Evolutionary conservation across 176 grass and related monocot species (phyloP).

Genomic region (Oryza australiensis): DNA sequence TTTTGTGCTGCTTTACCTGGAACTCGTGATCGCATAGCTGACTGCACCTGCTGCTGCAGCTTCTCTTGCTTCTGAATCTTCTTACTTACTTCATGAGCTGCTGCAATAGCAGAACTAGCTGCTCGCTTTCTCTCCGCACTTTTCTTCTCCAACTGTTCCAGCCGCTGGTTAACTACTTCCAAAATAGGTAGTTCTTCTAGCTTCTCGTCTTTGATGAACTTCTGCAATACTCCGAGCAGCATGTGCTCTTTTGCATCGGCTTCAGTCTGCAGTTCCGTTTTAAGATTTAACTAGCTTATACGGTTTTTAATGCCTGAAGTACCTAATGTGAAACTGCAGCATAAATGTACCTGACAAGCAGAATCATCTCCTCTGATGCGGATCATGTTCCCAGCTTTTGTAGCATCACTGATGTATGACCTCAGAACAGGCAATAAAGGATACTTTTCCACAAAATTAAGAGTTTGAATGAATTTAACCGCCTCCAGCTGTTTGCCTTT

Average conservation of each 20-base stretch:
- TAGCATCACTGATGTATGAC: slow-evolving; percentile 49
- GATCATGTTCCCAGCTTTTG: slow-evolving; percentile 55
- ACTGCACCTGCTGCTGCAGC: slow-evolving; percentile 6
- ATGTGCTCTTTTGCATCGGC: slow-evolving; percentile 51
- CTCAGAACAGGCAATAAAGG: slow-evolving; percentile 52
- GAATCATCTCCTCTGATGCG: slow-evolving; percentile 45
- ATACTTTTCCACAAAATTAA: slow-evolving; percentile 52
- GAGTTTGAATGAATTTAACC: slow-evolving; percentile 62
- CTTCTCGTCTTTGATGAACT: slow-evolving; percentile 52
- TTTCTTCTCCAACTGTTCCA: slow-evolving; percentile 43
- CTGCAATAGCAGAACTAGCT: neutral
- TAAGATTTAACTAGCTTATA: slow-evolving; percentile 20
- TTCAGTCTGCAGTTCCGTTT: slow-evolving; percentile 39
- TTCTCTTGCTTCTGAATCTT: slow-evolving; percentile 19
- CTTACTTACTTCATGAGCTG: slow-evolving; percentile 32
- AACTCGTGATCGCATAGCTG: slow-evolving; percentile 29
- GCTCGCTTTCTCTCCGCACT: slow-evolving; percentile 44
- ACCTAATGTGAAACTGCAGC: slow-evolving; percentile 6
- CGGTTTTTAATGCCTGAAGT: neutral
- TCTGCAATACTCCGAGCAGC: slow-evolving; percentile 46
- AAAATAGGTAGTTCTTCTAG: slow-evolving; percentile 50
- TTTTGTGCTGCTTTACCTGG: slow-evolving; percentile 3
- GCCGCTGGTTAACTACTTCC: slow-evolving; percentile 44
- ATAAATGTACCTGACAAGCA: slow-evolving; percentile 46
- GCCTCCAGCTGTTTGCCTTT: slow-evolving; percentile 60